A percentile compares a stretch with the other conserved stretches of the same genome.
Conservation (phyloP, 108 stramenopile genomes). For the Schizochytrium sp. region DNA sequence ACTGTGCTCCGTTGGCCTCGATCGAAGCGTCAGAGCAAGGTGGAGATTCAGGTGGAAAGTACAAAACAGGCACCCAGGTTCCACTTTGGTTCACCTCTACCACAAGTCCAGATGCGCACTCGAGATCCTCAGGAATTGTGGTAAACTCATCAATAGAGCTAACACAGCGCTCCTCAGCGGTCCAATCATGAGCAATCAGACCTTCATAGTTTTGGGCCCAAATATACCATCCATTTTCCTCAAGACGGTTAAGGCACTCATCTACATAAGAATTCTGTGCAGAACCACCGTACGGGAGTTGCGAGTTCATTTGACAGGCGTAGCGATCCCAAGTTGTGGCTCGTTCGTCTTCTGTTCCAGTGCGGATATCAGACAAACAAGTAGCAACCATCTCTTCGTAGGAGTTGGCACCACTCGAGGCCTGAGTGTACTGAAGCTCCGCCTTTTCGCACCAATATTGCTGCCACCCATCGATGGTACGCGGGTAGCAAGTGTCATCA, state of each 20-base stretch:
- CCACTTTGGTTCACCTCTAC: constrained; percentile 27
- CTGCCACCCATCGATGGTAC: background rate
- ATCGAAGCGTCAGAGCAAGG: background rate
- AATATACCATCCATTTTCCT: constrained; percentile 1
- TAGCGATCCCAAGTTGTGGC: background rate
- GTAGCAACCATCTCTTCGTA: constrained; percentile 7
- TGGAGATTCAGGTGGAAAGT: background rate
- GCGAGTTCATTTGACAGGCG: constrained; percentile 4
- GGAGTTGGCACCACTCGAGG: background rate
- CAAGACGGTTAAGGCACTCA: constrained; percentile 17
- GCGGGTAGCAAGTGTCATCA: background rate
- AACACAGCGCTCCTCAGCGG: background rate
- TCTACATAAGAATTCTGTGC: background rate
- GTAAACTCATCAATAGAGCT: background rate
- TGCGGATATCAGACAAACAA: constrained; percentile 11
- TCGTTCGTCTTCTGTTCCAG: background rate
- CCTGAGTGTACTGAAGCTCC: constrained; percentile 34
- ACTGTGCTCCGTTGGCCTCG: background rate
- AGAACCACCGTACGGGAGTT: background rate
- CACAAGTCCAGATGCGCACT: background rate
- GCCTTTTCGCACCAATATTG: constrained; percentile 56
- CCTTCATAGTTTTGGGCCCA: constrained; percentile 8
- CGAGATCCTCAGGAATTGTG: background rate
- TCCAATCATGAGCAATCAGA: background rate
- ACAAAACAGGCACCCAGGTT: background rate